Evolutionary conservation across 805 yeast genomes (phyloP).

Genomic region (Kodamaea neixiangensis): DNA sequence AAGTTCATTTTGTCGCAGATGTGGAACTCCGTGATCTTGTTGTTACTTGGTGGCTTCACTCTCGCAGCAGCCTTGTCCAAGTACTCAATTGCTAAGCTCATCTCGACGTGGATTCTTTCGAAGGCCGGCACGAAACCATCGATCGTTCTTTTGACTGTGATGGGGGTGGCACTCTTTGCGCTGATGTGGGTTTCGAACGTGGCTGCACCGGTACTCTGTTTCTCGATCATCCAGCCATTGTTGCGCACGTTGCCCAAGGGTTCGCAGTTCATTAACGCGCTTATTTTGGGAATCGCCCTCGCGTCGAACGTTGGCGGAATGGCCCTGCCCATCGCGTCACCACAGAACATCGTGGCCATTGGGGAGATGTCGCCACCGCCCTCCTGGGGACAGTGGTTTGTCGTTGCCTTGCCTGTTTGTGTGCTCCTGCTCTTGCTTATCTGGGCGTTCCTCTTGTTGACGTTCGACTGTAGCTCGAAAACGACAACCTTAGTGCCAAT

Average conservation of each 20-base stretch:
- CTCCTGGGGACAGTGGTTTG: conserved; percentile 60
- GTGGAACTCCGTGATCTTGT: conserved; percentile 57
- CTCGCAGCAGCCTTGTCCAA: conserved; percentile 58
- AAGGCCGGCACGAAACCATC: conserved; percentile 55
- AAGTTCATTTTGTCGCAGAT: conserved; percentile 47
- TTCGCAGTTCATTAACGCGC: conserved; percentile 41
- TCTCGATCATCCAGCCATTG: conserved; percentile 51
- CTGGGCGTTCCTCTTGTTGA: conserved; percentile 54
- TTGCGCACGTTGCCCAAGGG: conserved; percentile 46
- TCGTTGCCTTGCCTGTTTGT: conserved; percentile 50
- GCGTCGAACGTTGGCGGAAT: conserved; percentile 56
- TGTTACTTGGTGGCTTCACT: conserved; percentile 55
- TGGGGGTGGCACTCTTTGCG: conserved; percentile 52
- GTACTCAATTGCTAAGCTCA: conserved; percentile 51
- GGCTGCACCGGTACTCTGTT: conserved; percentile 57
- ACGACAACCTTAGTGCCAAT: conserved; percentile 55
- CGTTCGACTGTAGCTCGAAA: conserved; percentile 53
- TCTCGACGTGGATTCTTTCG: conserved; percentile 49
- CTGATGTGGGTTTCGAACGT: conserved; percentile 62
- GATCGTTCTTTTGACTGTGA: conserved; percentile 47
- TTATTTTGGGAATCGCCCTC: conserved; percentile 49
- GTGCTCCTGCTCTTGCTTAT: conserved; percentile 39
- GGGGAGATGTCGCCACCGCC: conserved; percentile 55
- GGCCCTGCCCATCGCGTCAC: conserved; percentile 58
- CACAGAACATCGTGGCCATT: conserved; percentile 56